Percentiles rank a stretch among this genome's conserved stretches.
These are phyloP conservation scores for Neonectria sp. DNA, from an alignment of 2,329 filamentous ascomycete species.

Conservation along the genomic window DNA sequence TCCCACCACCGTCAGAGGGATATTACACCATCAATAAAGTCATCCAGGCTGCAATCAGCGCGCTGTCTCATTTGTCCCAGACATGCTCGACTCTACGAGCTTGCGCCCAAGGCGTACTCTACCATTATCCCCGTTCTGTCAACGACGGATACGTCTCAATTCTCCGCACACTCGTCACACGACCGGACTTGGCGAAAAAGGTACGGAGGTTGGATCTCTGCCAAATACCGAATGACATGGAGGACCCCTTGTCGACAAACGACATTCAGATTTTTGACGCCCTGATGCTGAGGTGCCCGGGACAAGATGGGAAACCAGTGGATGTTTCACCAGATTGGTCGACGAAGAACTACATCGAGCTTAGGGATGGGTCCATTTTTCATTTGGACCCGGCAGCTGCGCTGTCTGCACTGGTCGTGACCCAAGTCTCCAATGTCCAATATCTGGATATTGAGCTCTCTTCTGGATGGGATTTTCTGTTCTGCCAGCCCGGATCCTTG, in stretches of 20 bases:
- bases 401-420: slow-evolving; percentile 4
- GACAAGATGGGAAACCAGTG: slow-evolving; percentile 5
- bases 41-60: too few relatives aligned
- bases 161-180: slow-evolving; percentile 1
- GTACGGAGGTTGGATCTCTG: neutral
- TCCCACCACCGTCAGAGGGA: neutral
- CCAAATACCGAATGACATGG: neutral
- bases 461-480: slow-evolving; percentile 17
- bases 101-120: slow-evolving; percentile 8
- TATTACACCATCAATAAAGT: too few relatives aligned
- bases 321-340: slow-evolving; percentile 9
- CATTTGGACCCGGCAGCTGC: neutral
- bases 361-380: neutral
- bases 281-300: neutral
- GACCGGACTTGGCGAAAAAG: slow-evolving; percentile 12
- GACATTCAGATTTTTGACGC: slow-evolving; percentile 3
- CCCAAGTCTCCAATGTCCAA: slow-evolving; percentile 13
- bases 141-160: neutral
- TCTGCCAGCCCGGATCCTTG: slow-evolving; percentile 4
- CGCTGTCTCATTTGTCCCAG: slow-evolving; percentile 1
- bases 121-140: neutral
- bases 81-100: slow-evolving; percentile 16
- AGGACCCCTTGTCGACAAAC: neutral
- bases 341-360: too few relatives aligned
- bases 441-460: neutral